Base-by-base conservation (phyloP, 345 rosid species). In the Brassica rapa region DNA sequence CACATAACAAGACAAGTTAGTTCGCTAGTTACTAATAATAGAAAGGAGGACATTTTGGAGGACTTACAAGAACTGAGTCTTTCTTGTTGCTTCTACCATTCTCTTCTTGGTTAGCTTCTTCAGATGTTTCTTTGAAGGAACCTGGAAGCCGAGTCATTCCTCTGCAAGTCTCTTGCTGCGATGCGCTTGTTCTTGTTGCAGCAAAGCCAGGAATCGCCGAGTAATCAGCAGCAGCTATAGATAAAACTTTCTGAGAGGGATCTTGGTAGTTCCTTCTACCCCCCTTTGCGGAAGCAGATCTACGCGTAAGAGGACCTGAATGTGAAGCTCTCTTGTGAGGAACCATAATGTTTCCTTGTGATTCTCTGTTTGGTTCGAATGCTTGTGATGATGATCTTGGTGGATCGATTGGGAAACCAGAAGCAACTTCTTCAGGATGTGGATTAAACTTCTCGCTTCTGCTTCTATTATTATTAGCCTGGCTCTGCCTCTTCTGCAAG, bases 341-440 rank as follows among this genome's bases (percentile, higher is more conserved):
- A 39, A 68, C 2, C 3, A 74, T 23, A 49, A 79, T 67, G 77
- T 87, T 86, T 15, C 88, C 93, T 39, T 81, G 91, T 66, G 90
- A 72, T 72, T 87, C 93, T 39, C 81, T 79, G 80, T 78, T 84
- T 70, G 89, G 79, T 70, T 93, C 99, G 66, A 79, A 76, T 24
- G 82, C 90, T 70, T 93, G 99, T 15, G 98, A 89, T 41, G 98
- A 89, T 66, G 89, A 83, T 80, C 97, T 90, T 62, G 98, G 98
- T 23, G 99, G 99, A 76, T 95, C 99, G 3, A 95, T 90, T 6
- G 99, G 99, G 82, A 95, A 95, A 63, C 99, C 99, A 33, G 99
- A 95, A 55, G 99, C 99, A 78, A 86, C 97, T 76, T 95, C 99
- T 85, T 91, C 99, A 29, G 88, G 96, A 86, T 93, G 92, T 74